These are phyloP conservation scores for Mucor lusitanicus DNA, from an alignment of 371 early-diverging fungal genomes.

Conservation along the genomic window DNA sequence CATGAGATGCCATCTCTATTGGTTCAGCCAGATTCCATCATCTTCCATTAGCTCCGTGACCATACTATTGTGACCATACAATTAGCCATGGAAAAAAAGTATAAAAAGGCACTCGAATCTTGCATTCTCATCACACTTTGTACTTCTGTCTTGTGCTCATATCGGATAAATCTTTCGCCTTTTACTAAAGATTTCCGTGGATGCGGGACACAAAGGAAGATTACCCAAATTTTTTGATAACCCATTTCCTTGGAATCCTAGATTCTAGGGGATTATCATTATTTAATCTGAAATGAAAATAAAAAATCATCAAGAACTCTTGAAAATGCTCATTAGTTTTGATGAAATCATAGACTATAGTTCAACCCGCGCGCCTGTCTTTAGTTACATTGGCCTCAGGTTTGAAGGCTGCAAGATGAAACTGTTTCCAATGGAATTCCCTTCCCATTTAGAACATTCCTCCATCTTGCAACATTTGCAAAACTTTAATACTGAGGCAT, in stretches of 20 bases:
- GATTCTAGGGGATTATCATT: not conserved
- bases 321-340: no score
- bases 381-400: no score
- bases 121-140: slow-evolving; percentile 8
- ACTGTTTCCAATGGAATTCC: no score
- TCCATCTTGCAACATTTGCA: no score
- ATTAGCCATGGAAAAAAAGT: slow-evolving; percentile 19
- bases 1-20: not conserved
- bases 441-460: no score
- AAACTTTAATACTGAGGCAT: no score
- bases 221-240: slow-evolving; percentile 49
- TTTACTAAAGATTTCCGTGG: slow-evolving; percentile 62
- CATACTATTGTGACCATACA: not conserved
- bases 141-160: slow-evolving; percentile 51
- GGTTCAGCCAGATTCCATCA: not conserved
- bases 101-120: slow-evolving; percentile 23
- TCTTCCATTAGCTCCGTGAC: not conserved
- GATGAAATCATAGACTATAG: no score
- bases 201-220: slow-evolving; percentile 45
- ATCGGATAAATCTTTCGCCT: slow-evolving; percentile 60
- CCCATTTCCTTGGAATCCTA: not conserved
- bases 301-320: no score
- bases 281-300: not conserved
- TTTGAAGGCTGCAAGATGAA: no score
- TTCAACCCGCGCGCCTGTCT: no score